These are phyloP conservation scores for Aspergillus clavatus DNA, from an alignment of 2,329 filamentous ascomycete species.

Conservation along the genomic window DNA sequence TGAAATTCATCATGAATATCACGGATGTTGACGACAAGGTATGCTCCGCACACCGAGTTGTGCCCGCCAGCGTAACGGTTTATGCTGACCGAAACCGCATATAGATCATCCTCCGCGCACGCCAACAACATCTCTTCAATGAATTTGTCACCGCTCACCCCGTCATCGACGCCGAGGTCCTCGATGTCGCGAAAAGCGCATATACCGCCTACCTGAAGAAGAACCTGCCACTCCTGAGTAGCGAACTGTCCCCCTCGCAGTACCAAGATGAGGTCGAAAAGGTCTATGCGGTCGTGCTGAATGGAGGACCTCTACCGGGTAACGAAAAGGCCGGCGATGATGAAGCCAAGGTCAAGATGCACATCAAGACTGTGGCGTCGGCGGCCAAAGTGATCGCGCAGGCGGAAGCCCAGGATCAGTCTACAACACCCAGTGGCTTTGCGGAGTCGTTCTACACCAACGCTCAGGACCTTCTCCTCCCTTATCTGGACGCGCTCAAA, in stretches of 20 bases:
- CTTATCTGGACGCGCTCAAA: slow-evolving; percentile 68
- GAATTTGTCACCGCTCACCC: slow-evolving; percentile 58
- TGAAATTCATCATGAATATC: slow-evolving; percentile 90
- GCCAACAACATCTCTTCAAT: slow-evolving; percentile 72
- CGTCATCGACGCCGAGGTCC: slow-evolving; percentile 41
- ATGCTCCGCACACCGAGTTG: slow-evolving; percentile 4
- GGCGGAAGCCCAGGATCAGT: slow-evolving; percentile 22
- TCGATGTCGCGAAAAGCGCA: slow-evolving; percentile 47
- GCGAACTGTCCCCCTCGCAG: slow-evolving; percentile 42
- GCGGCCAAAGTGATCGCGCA: slow-evolving; percentile 50
- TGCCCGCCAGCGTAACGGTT: neutral
- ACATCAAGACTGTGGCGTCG: slow-evolving; percentile 60
- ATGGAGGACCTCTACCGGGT: slow-evolving; percentile 52
- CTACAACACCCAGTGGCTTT: slow-evolving; percentile 21
- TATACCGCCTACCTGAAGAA: slow-evolving; percentile 59
- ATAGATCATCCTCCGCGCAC: slow-evolving; percentile 60
- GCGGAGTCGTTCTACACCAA: slow-evolving; percentile 51
- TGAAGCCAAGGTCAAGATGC: slow-evolving; percentile 87
- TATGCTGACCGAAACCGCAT: slow-evolving; percentile 9
- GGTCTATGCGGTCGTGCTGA: slow-evolving; percentile 51
- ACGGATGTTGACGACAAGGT: slow-evolving; percentile 78
- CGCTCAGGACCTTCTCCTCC: slow-evolving; percentile 66
- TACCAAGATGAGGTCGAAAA: slow-evolving; percentile 48
- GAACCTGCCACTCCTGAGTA: slow-evolving; percentile 55
- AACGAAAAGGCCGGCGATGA: slow-evolving; percentile 61